A percentile compares a stretch with the other conserved stretches of the same genome.
Conservation (phyloP, 1,139 yeast species). For the Scheffersomyces parashehatae region DNA sequence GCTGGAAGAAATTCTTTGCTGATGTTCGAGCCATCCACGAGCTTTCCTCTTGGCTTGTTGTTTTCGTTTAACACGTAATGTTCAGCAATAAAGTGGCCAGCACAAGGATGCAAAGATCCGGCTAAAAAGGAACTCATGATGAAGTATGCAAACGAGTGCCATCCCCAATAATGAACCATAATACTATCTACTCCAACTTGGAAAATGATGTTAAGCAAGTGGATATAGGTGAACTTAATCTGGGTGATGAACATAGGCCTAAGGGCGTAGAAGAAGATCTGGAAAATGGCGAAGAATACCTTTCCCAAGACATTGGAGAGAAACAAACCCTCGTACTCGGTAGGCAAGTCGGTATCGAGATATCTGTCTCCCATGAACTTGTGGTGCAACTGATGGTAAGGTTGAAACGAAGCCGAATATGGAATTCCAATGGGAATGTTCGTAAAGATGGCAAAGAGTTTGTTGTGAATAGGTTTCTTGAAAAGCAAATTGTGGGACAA, state of each 20-base stretch:
- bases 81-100: slow-evolving; percentile 94
- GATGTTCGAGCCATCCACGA: slow-evolving; percentile 24
- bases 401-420: slow-evolving; percentile 86
- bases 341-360: slow-evolving; percentile 87
- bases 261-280: slow-evolving; percentile 83
- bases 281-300: slow-evolving; percentile 88
- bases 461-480: slow-evolving; percentile 74
- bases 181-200: slow-evolving; percentile 61
- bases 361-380: slow-evolving; percentile 86
- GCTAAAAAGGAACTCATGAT: slow-evolving; percentile 80
- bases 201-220: slow-evolving; percentile 62
- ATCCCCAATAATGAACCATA: slow-evolving; percentile 62
- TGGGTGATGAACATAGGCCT: slow-evolving; percentile 86
- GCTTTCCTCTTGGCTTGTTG: slow-evolving; percentile 42
- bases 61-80: slow-evolving; percentile 72
- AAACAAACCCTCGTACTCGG: slow-evolving; percentile 69
- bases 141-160: slow-evolving; percentile 64
- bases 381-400: slow-evolving; percentile 90
- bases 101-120: slow-evolving; percentile 90
- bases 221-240: slow-evolving; percentile 72
- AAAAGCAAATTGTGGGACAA: slow-evolving; percentile 84
- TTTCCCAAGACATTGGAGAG: slow-evolving; percentile 81
- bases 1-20: slow-evolving; percentile 47
- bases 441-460: slow-evolving; percentile 72
- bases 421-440: slow-evolving; percentile 90